phyloP scores from a whole-genome alignment of 345 rosid species.

The Euphorbia peplus region DNA sequence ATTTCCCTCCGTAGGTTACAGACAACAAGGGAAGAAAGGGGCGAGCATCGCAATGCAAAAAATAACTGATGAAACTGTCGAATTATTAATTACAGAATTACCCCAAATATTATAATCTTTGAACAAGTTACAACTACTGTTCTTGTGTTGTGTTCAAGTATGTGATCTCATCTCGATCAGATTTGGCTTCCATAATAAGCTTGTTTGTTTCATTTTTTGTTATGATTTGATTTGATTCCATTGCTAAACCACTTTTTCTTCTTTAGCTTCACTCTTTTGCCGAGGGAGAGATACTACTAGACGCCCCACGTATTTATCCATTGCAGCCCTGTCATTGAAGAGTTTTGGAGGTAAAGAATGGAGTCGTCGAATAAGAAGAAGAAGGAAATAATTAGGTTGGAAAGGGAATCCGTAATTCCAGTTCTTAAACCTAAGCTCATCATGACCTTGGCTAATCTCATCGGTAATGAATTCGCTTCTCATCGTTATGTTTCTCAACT shows the following conservation, averaged over 20 bases:
- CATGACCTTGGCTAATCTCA: slow-evolving; percentile 93
- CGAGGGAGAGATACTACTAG: background rate
- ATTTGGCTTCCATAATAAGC: background rate
- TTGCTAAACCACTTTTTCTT: background rate
- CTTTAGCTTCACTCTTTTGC: slow-evolving; percentile 6
- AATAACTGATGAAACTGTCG: background rate
- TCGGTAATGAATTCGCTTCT: slow-evolving; percentile 36
- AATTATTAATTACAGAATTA: background rate
- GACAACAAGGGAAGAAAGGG: background rate
- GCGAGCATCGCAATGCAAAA: background rate
- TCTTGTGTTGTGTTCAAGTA: too few species aligned
- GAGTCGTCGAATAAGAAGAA: slow-evolving; percentile 34
- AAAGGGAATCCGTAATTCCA: slow-evolving; percentile 90
- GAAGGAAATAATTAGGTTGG: slow-evolving; percentile 72
- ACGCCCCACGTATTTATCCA: background rate
- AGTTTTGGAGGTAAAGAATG: slow-evolving; percentile 2
- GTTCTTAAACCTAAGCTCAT: slow-evolving; percentile 85
- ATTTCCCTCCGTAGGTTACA: slow-evolving; percentile 9
- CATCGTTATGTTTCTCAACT: background rate
- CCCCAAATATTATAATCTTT: background rate
- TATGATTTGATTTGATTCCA: background rate
- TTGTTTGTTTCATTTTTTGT: background rate
- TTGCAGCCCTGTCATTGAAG: background rate
- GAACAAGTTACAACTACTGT: background rate
- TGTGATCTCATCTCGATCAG: too few species aligned